Evolutionary conservation across 2,329 filamentous ascomycete genomes (phyloP).

Genomic region (Colletotrichum tropicale): DNA sequence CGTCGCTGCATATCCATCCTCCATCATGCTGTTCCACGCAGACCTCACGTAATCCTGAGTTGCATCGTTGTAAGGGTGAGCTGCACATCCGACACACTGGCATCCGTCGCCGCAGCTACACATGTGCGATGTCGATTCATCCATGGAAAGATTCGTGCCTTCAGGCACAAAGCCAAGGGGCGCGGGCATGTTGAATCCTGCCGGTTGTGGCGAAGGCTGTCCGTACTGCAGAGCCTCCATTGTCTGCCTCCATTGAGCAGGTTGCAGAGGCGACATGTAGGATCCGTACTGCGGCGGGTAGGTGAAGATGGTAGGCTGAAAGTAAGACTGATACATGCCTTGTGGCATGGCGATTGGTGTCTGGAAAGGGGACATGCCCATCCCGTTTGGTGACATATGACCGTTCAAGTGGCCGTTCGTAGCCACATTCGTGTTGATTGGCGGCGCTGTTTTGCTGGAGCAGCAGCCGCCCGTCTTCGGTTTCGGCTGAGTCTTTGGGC

Average conservation of each 20-base stretch:
- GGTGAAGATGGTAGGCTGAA: constrained; percentile 52
- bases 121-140: constrained; percentile 35
- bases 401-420: constrained; percentile 7
- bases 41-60: constrained; percentile 59
- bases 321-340: constrained; percentile 43
- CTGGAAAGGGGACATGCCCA: constrained; percentile 38
- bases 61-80: constrained; percentile 70
- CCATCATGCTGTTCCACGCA: constrained; percentile 46
- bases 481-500: constrained; percentile 17
- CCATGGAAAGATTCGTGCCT: constrained; percentile 25
- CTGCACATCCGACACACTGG: constrained; percentile 70
- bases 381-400: constrained; percentile 28
- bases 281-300: constrained; percentile 61
- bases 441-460: constrained; percentile 29
- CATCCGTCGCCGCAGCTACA: constrained; percentile 71
- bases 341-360: constrained; percentile 39
- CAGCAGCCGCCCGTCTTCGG: constrained; percentile 37
- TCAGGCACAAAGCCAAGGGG: not conserved
- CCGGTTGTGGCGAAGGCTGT: constrained; percentile 32
- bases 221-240: constrained; percentile 44
- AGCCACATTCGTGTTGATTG: constrained; percentile 10
- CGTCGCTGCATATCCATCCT: constrained; percentile 32
- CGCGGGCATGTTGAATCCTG: constrained; percentile 8
- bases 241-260: constrained; percentile 56
- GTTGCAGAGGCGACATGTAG: constrained; percentile 58